Evolutionary conservation across 1,284 basidiomycete species (phyloP), one percentile per base, ranked within the genome.

Genomic region (Butyriboletus appendiculatus): DNA sequence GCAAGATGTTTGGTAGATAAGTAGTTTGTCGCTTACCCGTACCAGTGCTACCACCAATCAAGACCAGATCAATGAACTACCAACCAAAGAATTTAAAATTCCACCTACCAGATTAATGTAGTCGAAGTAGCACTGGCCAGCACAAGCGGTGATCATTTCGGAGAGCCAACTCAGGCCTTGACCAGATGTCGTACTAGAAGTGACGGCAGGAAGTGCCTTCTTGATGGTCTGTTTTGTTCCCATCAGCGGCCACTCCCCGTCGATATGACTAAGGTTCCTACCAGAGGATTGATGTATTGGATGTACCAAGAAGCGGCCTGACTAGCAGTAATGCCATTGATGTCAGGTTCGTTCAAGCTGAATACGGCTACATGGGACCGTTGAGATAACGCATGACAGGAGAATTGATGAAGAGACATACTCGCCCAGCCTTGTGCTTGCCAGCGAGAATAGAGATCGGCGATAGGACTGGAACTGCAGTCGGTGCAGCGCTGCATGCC

Each of bases 401-500:
- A 24, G 0, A 22, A 45, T 15, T 16, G 24, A 33, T 5, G 6
- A 43, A 41, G 7, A 39, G 5, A 60, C 67, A 3, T 53, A 68
- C 69, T 70, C 32, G 59, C 55, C 73, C 75, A 75, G 10, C 28
- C 28, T 33, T 44, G 43, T 8, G 43, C 18, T 33, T 44, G 32
- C 57, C 64, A 69, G 50, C 73, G 74, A 33, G 66, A 56, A 20
- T 58, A 49, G 20, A 75, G 67, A 22, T 68, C 54, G 6, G 58
- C 56, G 9, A 75, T 62, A 5, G 75, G 73, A 28, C 73, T 75
- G 2, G 73, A 75, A 45, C 33, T 45, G 28, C 73, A 75, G 50
- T 75, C 73, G 8, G 57, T 48, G 54, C 68, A 74, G 8, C 71
- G 70, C 53, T 75, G 75, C 72, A 66, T 76, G 18, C 73, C 73